Conservation (phyloP, 352 stramenopile genomes). For the Globisporangium okanoganense region DNA sequence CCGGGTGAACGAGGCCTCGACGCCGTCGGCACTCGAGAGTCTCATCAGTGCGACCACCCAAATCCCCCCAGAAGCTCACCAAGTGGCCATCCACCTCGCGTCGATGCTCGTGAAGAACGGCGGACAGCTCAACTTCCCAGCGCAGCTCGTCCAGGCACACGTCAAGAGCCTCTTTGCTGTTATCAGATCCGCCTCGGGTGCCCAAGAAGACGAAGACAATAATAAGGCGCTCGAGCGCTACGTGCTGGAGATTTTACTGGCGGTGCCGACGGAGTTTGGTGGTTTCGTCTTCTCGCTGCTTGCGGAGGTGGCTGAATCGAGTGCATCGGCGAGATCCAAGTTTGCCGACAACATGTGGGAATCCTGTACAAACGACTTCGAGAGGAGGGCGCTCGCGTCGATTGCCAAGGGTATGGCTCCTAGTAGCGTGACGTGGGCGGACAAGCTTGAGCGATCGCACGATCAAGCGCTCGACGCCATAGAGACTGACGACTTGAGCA, state of each 20-base stretch:
- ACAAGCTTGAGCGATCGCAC: background rate
- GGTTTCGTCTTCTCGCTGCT: constrained; percentile 43
- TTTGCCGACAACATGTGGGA: constrained; percentile 31
- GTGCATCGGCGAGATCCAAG: constrained; percentile 10
- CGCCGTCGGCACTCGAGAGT: constrained; percentile 44
- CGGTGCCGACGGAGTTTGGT: constrained; percentile 48
- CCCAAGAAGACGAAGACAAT: background rate
- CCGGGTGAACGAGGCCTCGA: constrained; percentile 54
- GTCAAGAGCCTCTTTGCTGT: constrained; percentile 34
- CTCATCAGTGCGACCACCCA: background rate
- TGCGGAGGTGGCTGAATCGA: constrained; percentile 15
- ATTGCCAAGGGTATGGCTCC: constrained; percentile 14
- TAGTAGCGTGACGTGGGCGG: background rate
- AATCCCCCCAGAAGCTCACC: background rate
- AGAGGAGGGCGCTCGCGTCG: constrained; percentile 26
- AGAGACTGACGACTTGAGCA: background rate
- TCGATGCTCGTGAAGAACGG: constrained; percentile 64
- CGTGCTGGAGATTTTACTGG: constrained; percentile 50
- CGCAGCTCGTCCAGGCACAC: constrained; percentile 65
- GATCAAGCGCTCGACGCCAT: background rate
- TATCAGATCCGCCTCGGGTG: background rate
- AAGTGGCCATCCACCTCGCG: constrained; percentile 49
- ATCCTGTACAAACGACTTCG: constrained; percentile 26
- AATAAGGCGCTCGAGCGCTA: constrained; percentile 21
- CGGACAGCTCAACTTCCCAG: constrained; percentile 49